phyloP scores from a whole-genome alignment of 2,329 filamentous ascomycete species.

The Monilinia polystroma region DNA sequence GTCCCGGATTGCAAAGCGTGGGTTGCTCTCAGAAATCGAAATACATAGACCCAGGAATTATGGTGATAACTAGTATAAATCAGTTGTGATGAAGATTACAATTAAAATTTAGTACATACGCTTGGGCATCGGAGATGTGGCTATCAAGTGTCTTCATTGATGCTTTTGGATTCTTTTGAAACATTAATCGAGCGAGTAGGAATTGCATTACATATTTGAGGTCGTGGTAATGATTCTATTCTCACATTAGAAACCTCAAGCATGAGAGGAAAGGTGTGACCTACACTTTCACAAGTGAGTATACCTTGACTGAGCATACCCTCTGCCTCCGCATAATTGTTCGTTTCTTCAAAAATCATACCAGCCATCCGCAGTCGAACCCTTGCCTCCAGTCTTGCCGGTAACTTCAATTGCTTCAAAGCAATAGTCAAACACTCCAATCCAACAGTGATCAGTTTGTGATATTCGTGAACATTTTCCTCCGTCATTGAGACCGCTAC shows the following conservation, averaged over 20 bases:
- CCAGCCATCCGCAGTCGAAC: conserved; percentile 70
- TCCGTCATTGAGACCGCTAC: conserved; percentile 52
- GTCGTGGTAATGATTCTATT: conserved; percentile 58
- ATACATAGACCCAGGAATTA: conserved; percentile 72
- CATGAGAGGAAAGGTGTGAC: conserved; percentile 17
- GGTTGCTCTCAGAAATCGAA: conserved; percentile 70
- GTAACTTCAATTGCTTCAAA: conserved; percentile 58
- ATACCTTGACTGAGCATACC: conserved; percentile 70
- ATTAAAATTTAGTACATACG: conserved; percentile 46
- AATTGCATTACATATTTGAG: conserved; percentile 78
- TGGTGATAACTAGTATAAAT: conserved; percentile 53
- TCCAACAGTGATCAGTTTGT: conserved; percentile 69
- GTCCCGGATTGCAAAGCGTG: conserved; percentile 63
- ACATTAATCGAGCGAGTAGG: conserved; percentile 66
- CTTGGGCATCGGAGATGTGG: conserved; percentile 66
- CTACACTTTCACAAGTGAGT: conserved; percentile 64
- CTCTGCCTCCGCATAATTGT: conserved; percentile 72
- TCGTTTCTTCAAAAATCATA: conserved; percentile 70
- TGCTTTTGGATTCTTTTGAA: conserved; percentile 68
- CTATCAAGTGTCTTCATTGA: conserved; percentile 70
- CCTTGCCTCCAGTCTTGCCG: conserved; percentile 66
- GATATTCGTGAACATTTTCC: conserved; percentile 60
- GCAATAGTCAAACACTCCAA: conserved; percentile 71
- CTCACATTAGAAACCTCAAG: background rate
- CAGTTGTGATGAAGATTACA: conserved; percentile 21